Conservation (phyloP, 1,284 basidiomycete species). For the Ustilago cynodontis region DNA sequence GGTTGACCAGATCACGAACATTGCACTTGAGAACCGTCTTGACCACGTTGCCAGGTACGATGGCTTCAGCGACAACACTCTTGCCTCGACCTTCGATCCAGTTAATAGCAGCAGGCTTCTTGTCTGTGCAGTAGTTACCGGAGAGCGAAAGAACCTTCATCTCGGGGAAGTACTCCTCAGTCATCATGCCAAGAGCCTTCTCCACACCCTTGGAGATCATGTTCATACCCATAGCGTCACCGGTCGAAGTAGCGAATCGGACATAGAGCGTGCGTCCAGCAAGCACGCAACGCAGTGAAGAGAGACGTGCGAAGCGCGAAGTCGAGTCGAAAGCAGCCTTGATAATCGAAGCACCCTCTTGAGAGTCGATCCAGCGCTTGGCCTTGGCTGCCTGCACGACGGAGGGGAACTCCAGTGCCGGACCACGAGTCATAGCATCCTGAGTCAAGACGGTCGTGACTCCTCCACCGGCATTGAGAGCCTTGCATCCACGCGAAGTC, state of each 20-base stretch:
- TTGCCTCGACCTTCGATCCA: conserved; percentile 99
- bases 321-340: conserved; percentile 93
- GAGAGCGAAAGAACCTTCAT: conserved; percentile 94
- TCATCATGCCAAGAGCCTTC: conserved; percentile 87
- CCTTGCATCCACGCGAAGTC: conserved; percentile 96
- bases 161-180: conserved; percentile 82
- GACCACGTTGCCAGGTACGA: conserved; percentile 89
- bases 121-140: conserved; percentile 99
- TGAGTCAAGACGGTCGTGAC: conserved; percentile 92
- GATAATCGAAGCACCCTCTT: conserved; percentile 82
- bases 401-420: conserved; percentile 93
- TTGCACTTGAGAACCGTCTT: conserved; percentile 94
- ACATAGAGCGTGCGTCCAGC: conserved; percentile 81
- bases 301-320: conserved; percentile 67
- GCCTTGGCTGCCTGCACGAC: conserved; percentile 84
- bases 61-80: conserved; percentile 94
- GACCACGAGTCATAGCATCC: conserved; percentile 98
- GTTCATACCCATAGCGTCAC: conserved; percentile 99
- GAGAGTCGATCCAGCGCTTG: conserved; percentile 88
- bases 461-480: conserved; percentile 93
- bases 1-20: conserved; percentile 86
- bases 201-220: conserved; percentile 80
- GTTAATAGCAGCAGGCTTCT: conserved; percentile 99
- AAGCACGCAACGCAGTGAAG: conserved; percentile 65
- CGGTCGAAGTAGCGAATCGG: conserved; percentile 94